Evolutionary conservation across 2,329 filamentous ascomycete species (phyloP).

Genomic region (Plectosphaerella cucumerina): DNA sequence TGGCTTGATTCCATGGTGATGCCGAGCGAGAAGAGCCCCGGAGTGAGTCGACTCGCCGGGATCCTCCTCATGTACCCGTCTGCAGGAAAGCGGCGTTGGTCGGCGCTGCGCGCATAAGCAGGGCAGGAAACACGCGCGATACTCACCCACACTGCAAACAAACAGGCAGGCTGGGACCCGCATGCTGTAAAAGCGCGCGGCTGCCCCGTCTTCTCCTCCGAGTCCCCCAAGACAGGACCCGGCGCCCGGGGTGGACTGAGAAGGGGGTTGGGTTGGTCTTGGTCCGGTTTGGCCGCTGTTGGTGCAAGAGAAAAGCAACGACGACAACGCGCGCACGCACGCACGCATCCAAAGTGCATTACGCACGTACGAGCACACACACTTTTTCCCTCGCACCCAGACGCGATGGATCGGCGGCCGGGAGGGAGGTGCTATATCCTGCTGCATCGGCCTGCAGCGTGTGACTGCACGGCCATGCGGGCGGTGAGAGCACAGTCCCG

Average conservation of each 20-base stretch:
- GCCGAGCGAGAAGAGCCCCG: not conserved
- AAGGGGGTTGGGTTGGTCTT: too few relatives aligned
- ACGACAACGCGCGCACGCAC: not conserved
- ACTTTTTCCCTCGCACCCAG: too few relatives aligned
- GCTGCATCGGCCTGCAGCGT: constrained; percentile 14
- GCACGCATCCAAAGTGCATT: not conserved
- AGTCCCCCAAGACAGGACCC: too few relatives aligned
- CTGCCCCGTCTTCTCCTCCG: too few relatives aligned
- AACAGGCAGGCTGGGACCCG: too few relatives aligned
- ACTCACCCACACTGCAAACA: too few relatives aligned
- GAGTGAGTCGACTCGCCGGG: not conserved
- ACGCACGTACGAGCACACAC: not conserved
- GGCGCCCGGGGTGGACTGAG: too few relatives aligned
- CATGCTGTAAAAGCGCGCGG: too few relatives aligned
- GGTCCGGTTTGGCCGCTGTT: not conserved
- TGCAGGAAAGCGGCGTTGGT: not conserved
- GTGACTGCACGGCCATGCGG: constrained; percentile 12
- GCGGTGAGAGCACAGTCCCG: constrained; percentile 10
- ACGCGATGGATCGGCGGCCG: not conserved
- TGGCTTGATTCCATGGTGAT: not conserved
- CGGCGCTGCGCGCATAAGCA: not conserved
- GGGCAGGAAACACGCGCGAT: too few relatives aligned
- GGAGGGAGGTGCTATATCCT: too few relatives aligned
- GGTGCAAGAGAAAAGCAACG: not conserved
- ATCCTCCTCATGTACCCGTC: not conserved